Evolutionary conservation across 345 rosid species (phyloP).

Genomic region (Arabis hirsuta): DNA sequence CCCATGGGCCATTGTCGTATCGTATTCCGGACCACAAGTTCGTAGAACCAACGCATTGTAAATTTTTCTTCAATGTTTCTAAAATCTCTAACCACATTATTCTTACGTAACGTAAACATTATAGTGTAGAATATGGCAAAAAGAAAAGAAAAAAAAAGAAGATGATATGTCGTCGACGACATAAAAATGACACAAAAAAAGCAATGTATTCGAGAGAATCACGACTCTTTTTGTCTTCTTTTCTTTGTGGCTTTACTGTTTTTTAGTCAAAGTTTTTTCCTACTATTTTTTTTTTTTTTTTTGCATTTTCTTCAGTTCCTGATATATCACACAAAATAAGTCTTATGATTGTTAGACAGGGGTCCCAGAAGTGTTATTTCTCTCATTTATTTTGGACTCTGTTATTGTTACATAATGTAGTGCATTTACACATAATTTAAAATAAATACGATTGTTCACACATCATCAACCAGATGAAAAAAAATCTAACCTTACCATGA

Average conservation of each 20-base stretch:
- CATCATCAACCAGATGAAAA: background rate
- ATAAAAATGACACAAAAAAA: slow-evolving; percentile 9
- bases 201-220: background rate
- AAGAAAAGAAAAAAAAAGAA: background rate
- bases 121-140: background rate
- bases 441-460: slow-evolving; percentile 1
- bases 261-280: background rate
- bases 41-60: slow-evolving; percentile 35
- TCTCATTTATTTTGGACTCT: background rate
- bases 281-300: background rate
- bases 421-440: slow-evolving; percentile 11
- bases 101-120: slow-evolving; percentile 11
- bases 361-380: background rate
- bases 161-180: slow-evolving; percentile 4
- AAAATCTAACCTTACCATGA: slow-evolving; percentile 22
- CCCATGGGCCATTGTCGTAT: slow-evolving; percentile 42
- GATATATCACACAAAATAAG: background rate
- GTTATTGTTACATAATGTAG: slow-evolving; percentile 8
- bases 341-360: background rate
- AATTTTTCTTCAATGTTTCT: background rate
- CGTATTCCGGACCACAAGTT: slow-evolving; percentile 26
- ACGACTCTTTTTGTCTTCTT: slow-evolving; percentile 7
- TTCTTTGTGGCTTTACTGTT: background rate
- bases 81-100: background rate
- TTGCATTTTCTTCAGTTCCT: background rate